Base-by-base conservation (phyloP, 1,284 basidiomycete species). In the Ceratobasidium papillatum region DNA sequence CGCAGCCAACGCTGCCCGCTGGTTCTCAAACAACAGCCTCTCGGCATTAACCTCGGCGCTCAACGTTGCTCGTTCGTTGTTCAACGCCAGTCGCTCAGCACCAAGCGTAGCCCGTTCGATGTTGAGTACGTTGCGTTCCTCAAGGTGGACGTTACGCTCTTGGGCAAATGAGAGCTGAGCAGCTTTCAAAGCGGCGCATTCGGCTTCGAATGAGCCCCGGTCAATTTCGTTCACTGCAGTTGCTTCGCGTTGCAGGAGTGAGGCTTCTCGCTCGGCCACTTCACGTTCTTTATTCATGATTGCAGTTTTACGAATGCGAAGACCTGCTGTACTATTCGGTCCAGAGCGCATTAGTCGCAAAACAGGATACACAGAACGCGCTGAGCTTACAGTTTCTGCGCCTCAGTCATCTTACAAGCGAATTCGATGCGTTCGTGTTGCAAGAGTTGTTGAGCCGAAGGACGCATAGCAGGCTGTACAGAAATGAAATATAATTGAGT, bases 361-460 rank as follows among this genome's bases (percentile, higher is more conserved):
- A 49, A 7, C 9, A 38, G 12, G 41, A 19, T 0, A 36, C 1
- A 19, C 0, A 34, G 14, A 52, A 3, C n/a, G 27, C 34, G n/a
- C 0, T 41, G 34, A n/a, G 83, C 88, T 45, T 75, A 94, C 93
- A 93, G 88, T 78, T 91, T 94, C 77, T 92, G 89, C 0, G 92
- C 89, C 78, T 94, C 91, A n/a, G 87, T 82, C 1, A 93, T 87
- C 77, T 92, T 92, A 78, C 86, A 85, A 0, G 90, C 89, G n/a
- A 92, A 85, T 52, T 91, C 88, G 19, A 94, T 81, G 1, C 91
- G 88, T 78, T 94, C 92, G 77, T 93, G 89, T 78, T 92, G 89
- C 9, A 94, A 86, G 7, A 95, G 85, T 80, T 94, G 91, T 9
- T 87, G 85, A 0, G 92, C 91, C 0, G 92, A 94, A 1, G 93